Base-by-base conservation (phyloP, 1,139 yeast species). In the Taphrina flavorubra region DNA sequence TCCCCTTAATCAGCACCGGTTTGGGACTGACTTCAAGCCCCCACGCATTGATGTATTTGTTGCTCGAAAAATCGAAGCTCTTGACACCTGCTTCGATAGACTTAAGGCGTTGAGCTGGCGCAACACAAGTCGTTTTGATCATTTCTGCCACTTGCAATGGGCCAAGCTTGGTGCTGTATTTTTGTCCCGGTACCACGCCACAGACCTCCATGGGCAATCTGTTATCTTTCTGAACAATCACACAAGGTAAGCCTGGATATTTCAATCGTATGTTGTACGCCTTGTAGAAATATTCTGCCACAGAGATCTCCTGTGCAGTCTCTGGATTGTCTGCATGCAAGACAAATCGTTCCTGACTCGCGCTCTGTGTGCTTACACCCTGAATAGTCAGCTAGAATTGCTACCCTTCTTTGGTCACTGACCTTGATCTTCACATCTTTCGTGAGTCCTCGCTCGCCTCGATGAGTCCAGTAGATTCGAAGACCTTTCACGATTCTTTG, bases 161-260 rank as follows among this genome's bases (percentile, higher is more conserved):
- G 14, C 51, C 59, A 8, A 70, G 46, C 63, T 70, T 70, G 18
- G 51, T 49, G 2, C 64, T 62, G 59, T 68, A 70, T n/a, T 64
- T 44, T 42, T 70, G 72, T 8, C 72, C 71, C n/a, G 53, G 62
- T 10, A 39, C 68, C 6, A 70, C 61, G 18, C 20, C 49, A 36
- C 68, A 61, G 2, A 70, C 57, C 62, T 70, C 71, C 42, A 70
- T 59, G 10, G 72, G 72, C 39, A 70, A 51, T 40, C 55, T 55
- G 5, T 65, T 69, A 11, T 60, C 63, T 49, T 65, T 68, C 55
- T 57, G 63, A 4, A 68, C 63, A 47, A 59, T 47, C 20, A 68
- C 55, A 25, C 70, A 65, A 25, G 72, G 72, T 16, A 70, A 59
- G 34, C 51, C 20, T 36, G 72, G 72, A 46, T 58, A 70, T 5